Conservation (phyloP, 768 basidiomycete species). For the Trametes sanguinea region DNA sequence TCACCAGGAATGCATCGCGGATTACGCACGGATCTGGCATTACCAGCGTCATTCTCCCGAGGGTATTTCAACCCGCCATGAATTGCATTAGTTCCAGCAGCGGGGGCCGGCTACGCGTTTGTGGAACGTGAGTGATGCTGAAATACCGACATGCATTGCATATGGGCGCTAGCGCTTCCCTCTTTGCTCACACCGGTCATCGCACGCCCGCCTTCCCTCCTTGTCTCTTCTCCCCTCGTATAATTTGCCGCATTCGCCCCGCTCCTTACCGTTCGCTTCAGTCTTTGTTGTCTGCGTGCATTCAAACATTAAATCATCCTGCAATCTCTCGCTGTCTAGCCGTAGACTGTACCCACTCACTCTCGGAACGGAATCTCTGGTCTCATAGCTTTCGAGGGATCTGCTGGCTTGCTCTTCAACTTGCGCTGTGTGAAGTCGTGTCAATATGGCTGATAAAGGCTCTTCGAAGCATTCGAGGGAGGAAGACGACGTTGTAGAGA, state of each 20-base stretch:
- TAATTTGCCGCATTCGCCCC: constrained; percentile 2
- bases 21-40: no score
- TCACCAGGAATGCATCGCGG: no score
- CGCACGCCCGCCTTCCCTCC: neutral
- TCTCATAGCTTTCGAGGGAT: neutral
- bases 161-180: constrained; percentile 1
- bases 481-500: constrained; percentile 51
- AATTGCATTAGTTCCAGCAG: no score
- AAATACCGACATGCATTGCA: no score
- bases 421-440: neutral
- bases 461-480: constrained; percentile 12
- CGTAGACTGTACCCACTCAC: constrained; percentile 2
- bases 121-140: no score
- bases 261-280: constrained; percentile 2
- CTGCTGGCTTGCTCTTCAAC: neutral
- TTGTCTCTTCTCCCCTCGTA: neutral
- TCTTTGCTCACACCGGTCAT: neutral
- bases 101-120: no score
- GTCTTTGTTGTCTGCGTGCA: neutral
- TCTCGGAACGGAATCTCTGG: neutral
- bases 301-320: neutral
- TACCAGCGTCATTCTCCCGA: no score
- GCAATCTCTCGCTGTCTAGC: neutral
- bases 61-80: no score
- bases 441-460: constrained; percentile 1